Percentiles rank a stretch among this genome's conserved stretches.
Conservation (phyloP, 768 basidiomycete species). For the Lentinula detonsa region DNA sequence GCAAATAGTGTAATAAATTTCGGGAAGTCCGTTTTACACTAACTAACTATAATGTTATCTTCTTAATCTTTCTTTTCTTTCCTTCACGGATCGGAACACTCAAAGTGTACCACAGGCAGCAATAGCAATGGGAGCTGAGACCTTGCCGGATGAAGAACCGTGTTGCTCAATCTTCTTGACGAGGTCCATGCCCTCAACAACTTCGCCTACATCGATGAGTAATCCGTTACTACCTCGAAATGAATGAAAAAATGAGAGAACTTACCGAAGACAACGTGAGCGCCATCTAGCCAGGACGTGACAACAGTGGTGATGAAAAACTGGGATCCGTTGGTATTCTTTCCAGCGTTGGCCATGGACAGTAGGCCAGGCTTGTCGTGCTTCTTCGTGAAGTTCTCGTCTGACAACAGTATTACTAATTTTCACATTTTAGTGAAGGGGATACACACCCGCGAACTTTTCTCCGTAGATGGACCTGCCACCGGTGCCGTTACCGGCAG, state of each 20-base stretch:
- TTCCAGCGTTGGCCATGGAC: constrained; percentile 86
- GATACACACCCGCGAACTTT: constrained; percentile 69
- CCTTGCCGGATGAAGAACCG: not conserved
- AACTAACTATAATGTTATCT: constrained; percentile 7
- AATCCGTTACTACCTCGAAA: not conserved
- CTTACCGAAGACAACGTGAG: constrained; percentile 8
- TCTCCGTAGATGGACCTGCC: constrained; percentile 86
- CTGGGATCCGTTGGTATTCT: constrained; percentile 89
- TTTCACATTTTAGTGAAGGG: not conserved
- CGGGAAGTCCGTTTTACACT: not conserved
- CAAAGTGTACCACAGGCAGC: constrained; percentile 1
- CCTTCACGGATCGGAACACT: not conserved
- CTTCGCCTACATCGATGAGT: constrained; percentile 2
- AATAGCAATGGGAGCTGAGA: not conserved
- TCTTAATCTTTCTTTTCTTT: not conserved
- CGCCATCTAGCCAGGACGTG: constrained; percentile 79
- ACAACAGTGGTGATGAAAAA: constrained; percentile 98
- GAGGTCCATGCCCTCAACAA: constrained; percentile 1
- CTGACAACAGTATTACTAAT: not conserved
- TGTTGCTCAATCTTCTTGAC: constrained; percentile 1
- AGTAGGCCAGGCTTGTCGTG: constrained; percentile 4
- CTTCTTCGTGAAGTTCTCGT: constrained; percentile 6
- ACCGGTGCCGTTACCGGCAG: constrained; percentile 91
- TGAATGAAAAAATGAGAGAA: not conserved
- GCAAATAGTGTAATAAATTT: not conserved